A percentile compares a stretch with the other conserved stretches of the same genome.
Conservation (phyloP, 2,329 filamentous ascomycete species). For the Epichloe baconii region DNA sequence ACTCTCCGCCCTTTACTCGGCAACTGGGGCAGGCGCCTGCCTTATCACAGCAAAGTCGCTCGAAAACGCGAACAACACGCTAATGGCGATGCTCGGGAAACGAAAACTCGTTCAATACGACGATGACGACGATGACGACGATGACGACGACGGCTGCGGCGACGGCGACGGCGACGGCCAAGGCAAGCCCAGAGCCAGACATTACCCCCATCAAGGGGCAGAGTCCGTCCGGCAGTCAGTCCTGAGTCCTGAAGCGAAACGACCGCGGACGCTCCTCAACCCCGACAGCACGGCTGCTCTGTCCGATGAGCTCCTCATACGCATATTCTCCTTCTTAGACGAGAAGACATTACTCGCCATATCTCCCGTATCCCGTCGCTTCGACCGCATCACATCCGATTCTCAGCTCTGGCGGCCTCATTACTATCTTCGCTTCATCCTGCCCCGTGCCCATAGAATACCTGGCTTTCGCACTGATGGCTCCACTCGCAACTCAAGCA, state of each 20-base stretch:
- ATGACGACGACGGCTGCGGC: not conserved
- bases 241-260: not conserved
- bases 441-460: slow-evolving; percentile 64
- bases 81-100: slow-evolving; percentile 14
- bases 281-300: slow-evolving; percentile 55
- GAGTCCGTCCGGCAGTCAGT: not conserved
- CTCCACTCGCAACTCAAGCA: slow-evolving; percentile 14
- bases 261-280: not conserved
- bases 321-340: slow-evolving; percentile 67
- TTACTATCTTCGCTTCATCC: slow-evolving; percentile 79
- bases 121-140: not conserved
- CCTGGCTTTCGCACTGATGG: slow-evolving; percentile 43
- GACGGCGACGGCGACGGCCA: not conserved
- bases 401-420: slow-evolving; percentile 82
- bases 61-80: not conserved
- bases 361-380: slow-evolving; percentile 58
- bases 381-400: slow-evolving; percentile 61
- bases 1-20: not conserved
- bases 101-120: slow-evolving; percentile 10
- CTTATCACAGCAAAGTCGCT: not conserved
- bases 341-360: slow-evolving; percentile 52
- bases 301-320: slow-evolving; percentile 78
- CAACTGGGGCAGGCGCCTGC: not conserved
- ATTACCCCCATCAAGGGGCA: not conserved
- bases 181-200: not conserved